Percentiles rank a stretch among this genome's conserved stretches.
These are phyloP conservation scores for Pseudogymnoascus sp. DNA, from an alignment of 2,329 filamentous ascomycete genomes.

Conservation along the genomic window DNA sequence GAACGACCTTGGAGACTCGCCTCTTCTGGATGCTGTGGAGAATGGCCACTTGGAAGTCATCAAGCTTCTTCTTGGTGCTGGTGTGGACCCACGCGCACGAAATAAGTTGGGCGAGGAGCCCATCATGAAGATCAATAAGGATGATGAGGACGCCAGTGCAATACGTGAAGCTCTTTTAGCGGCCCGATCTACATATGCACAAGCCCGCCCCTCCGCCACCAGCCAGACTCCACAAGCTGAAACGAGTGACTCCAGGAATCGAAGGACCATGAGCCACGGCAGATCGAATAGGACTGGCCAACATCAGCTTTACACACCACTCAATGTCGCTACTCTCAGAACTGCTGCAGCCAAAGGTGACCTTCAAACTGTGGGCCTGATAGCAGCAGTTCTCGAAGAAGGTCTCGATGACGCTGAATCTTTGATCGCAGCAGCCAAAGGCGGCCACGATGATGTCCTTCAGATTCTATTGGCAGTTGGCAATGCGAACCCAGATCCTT, in stretches of 20 bases:
- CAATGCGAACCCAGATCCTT: conserved; percentile 57
- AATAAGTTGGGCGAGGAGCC: conserved; percentile 92
- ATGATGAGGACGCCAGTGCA: conserved; percentile 68
- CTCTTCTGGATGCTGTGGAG: conserved; percentile 89
- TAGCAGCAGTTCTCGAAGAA: conserved; percentile 47
- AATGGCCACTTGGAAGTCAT: conserved; percentile 89
- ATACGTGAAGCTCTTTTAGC: conserved; percentile 63
- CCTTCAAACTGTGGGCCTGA: conserved; percentile 50
- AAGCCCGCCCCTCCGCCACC: conserved; percentile 24
- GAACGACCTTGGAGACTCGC: conserved; percentile 80
- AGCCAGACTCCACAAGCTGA: conserved; percentile 13
- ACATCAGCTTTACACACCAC: conserved; percentile 52
- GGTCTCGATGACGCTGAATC: conserved; percentile 68
- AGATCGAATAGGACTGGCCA: conserved; percentile 57
- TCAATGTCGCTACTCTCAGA: conserved; percentile 50
- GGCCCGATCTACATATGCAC: conserved; percentile 47
- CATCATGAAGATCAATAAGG: conserved; percentile 68
- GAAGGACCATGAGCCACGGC: conserved; percentile 37
- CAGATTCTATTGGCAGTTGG: conserved; percentile 39
- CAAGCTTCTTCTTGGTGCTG: conserved; percentile 70
- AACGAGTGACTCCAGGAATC: conserved; percentile 37
- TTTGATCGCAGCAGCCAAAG: conserved; percentile 82
- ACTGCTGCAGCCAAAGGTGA: conserved; percentile 53
- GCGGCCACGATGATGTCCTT: conserved; percentile 61
- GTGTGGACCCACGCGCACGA: conserved; percentile 82